These are phyloP conservation scores for Cercospora brassicicola DNA, from an alignment of 2,329 filamentous ascomycete species.

Conservation along the genomic window DNA sequence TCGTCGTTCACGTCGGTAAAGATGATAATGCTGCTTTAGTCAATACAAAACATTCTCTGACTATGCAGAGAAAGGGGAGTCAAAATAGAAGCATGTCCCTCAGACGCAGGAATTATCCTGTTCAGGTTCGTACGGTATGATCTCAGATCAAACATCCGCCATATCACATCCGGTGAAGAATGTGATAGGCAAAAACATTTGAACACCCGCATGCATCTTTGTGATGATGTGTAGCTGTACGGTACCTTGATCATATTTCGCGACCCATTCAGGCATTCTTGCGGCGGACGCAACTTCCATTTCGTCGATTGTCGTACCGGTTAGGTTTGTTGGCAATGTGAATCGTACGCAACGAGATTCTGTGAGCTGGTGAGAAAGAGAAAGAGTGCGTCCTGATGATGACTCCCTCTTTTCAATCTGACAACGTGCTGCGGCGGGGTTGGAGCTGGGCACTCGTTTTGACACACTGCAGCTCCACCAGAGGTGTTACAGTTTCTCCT, in stretches of 20 bases:
- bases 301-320: constrained; percentile 18
- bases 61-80: constrained; percentile 47
- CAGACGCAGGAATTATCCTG: constrained; percentile 78
- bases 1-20: constrained; percentile 43
- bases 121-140: constrained; percentile 78
- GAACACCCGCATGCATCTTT: constrained; percentile 46
- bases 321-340: neutral
- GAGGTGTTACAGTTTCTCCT: constrained; percentile 12
- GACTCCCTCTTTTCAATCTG: neutral
- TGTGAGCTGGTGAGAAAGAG: neutral
- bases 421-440: constrained; percentile 5
- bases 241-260: constrained; percentile 28
- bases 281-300: constrained; percentile 17
- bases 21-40: constrained; percentile 6
- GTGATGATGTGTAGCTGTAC: constrained; percentile 15
- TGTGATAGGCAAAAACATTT: constrained; percentile 15
- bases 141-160: constrained; percentile 60
- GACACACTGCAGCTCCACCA: constrained; percentile 5
- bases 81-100: constrained; percentile 71
- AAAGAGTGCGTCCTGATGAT: neutral
- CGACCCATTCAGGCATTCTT: constrained; percentile 11
- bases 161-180: constrained; percentile 29
- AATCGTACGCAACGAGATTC: neutral
- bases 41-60: constrained; percentile 43
- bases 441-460: neutral